Conservation (phyloP, 2,329 filamentous ascomycete genomes). For the Xylaria sp. region DNA sequence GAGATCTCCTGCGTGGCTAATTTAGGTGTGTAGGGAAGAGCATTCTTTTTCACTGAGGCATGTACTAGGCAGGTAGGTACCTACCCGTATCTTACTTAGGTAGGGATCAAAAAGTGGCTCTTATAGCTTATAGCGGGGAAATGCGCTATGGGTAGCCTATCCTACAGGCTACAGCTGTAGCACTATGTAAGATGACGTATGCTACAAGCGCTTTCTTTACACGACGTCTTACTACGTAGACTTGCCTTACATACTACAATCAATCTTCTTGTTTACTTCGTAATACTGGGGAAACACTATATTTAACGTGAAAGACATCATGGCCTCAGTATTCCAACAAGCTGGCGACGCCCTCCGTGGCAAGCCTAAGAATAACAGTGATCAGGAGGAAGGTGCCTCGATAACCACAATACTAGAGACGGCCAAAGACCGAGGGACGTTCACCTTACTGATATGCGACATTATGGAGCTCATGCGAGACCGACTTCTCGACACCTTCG, state of each 20-base stretch:
- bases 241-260: not conserved
- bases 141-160: not conserved
- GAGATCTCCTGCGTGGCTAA: too few species aligned
- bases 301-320: slow-evolving; percentile 18
- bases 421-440: slow-evolving; percentile 43
- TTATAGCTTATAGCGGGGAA: slow-evolving; percentile 19
- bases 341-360: slow-evolving; percentile 41
- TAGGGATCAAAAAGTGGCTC: slow-evolving; percentile 8
- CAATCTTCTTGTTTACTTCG: not conserved
- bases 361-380: slow-evolving; percentile 29
- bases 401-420: slow-evolving; percentile 45
- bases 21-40: too few species aligned
- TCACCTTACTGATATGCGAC: slow-evolving; percentile 46
- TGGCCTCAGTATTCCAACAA: slow-evolving; percentile 45
- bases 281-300: not conserved
- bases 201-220: not conserved
- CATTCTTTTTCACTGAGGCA: too few species aligned
- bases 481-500: slow-evolving; percentile 41
- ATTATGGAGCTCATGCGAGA: slow-evolving; percentile 47
- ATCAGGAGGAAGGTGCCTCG: slow-evolving; percentile 45
- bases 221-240: not conserved
- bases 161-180: not conserved
- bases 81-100: too few species aligned
- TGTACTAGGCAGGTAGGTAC: too few species aligned
- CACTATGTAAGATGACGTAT: slow-evolving; percentile 16